These are phyloP conservation scores for Scopulariopsis brevicaulis DNA, from an alignment of 2,329 filamentous ascomycete genomes.

Conservation along the genomic window DNA sequence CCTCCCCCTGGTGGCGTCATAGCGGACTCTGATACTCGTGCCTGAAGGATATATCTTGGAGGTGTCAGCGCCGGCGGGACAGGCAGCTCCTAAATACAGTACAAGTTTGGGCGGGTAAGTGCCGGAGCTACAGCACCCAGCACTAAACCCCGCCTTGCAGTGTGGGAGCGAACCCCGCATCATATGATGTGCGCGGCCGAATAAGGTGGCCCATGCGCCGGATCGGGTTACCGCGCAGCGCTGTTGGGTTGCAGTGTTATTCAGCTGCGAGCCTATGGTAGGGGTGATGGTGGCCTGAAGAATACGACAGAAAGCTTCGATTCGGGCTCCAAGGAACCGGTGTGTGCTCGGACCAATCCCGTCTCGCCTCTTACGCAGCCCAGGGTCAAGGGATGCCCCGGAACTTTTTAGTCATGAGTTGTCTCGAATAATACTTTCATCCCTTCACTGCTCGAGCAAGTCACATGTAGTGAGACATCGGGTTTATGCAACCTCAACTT, in stretches of 20 bases:
- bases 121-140: background rate
- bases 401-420: too few species aligned
- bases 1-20: conserved; percentile 21
- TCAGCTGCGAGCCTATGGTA: background rate
- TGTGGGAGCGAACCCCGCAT: background rate
- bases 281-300: background rate
- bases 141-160: background rate
- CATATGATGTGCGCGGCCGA: background rate
- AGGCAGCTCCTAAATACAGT: background rate
- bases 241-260: background rate
- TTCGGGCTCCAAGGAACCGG: too few species aligned
- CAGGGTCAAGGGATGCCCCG: too few species aligned
- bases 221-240: background rate
- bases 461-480: background rate
- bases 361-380: too few species aligned
- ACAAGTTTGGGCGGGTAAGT: background rate
- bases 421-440: background rate
- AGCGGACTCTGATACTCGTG: conserved; percentile 1
- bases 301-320: background rate
- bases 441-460: background rate
- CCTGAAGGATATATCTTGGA: conserved; percentile 7
- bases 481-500: background rate
- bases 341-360: too few species aligned
- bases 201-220: background rate
- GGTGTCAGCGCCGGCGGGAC: background rate